Percentiles rank a stretch among this genome's conserved stretches.
Evolutionary conservation across 768 basidiomycete genomes (phyloP).

Genomic region (Boletus vinaceobasis): DNA sequence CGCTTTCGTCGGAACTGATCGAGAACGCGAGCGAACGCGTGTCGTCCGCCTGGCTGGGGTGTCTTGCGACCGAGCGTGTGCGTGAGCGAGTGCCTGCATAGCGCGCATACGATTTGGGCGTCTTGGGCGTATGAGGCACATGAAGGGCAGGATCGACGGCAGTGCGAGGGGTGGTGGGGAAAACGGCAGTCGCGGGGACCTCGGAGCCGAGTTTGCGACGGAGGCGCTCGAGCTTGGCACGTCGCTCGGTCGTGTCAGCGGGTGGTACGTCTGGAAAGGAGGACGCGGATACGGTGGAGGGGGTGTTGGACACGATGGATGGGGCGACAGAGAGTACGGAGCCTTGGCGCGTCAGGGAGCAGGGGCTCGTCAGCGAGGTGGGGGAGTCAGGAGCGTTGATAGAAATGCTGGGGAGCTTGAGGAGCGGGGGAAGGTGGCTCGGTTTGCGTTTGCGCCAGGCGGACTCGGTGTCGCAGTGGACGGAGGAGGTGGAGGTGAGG

Average conservation of each 20-base stretch:
- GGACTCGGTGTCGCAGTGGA: constrained; percentile 8
- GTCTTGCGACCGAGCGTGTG: constrained; percentile 2
- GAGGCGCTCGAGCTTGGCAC: constrained; percentile 62
- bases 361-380: neutral
- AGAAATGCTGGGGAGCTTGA: constrained; percentile 13
- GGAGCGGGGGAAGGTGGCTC: constrained; percentile 25
- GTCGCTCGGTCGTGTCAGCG: constrained; percentile 40
- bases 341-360: constrained; percentile 1
- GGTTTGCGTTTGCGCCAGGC: constrained; percentile 28
- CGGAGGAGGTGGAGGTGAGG: neutral
- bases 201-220: constrained; percentile 59
- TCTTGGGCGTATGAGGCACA: neutral
- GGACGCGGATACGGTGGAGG: constrained; percentile 19
- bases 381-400: constrained; percentile 3
- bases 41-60: constrained; percentile 15
- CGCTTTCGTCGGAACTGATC: constrained; percentile 27
- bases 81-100: constrained; percentile 5
- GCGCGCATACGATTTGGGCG: neutral
- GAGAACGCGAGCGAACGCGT: constrained; percentile 23
- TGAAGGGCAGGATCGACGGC: constrained; percentile 1
- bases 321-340: constrained; percentile 23
- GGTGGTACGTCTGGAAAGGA: constrained; percentile 32
- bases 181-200: constrained; percentile 60
- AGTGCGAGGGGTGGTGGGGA: constrained; percentile 34
- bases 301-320: constrained; percentile 15